These are phyloP conservation scores for Cyberlindnera mississippiensis DNA, from an alignment of 805 yeast genomes.

Conservation along the genomic window DNA sequence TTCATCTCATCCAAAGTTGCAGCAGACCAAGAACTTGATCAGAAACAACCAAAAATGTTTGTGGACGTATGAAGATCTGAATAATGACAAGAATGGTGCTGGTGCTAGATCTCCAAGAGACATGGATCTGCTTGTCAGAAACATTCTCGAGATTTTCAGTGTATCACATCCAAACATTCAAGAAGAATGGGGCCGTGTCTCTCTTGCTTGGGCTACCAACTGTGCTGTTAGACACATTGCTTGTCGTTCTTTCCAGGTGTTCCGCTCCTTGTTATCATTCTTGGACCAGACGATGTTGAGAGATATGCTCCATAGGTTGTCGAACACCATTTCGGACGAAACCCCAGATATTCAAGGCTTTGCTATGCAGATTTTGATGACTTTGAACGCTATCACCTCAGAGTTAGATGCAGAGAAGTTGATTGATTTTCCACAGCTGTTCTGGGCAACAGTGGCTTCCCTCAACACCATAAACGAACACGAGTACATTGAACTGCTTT, in stretches of 20 bases:
- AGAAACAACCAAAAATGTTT: constrained; percentile 45
- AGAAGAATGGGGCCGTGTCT: constrained; percentile 78
- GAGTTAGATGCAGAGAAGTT: constrained; percentile 75
- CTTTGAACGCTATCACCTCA: constrained; percentile 86
- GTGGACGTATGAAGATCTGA: constrained; percentile 88
- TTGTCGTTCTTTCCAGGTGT: constrained; percentile 91
- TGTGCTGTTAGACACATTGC: constrained; percentile 97
- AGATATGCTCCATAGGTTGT: constrained; percentile 89
- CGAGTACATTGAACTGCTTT: constrained; percentile 84
- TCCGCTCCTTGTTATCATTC: constrained; percentile 75
- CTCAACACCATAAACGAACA: constrained; percentile 86
- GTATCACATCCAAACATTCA: constrained; percentile 50
- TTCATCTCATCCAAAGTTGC: constrained; percentile 48
- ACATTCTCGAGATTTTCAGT: constrained; percentile 54
- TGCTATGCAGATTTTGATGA: constrained; percentile 95
- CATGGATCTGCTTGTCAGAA: constrained; percentile 73
- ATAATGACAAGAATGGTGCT: constrained; percentile 72
- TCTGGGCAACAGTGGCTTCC: constrained; percentile 95
- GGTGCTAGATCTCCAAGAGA: constrained; percentile 83
- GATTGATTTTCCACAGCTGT: constrained; percentile 85
- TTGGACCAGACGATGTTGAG: constrained; percentile 85
- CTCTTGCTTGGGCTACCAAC: constrained; percentile 93
- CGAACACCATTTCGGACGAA: constrained; percentile 90
- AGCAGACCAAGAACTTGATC: constrained; percentile 52
- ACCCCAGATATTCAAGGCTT: constrained; percentile 91